A percentile compares a stretch with the other conserved stretches of the same genome.
phyloP scores from a whole-genome alignment of 2,329 filamentous ascomycete species.

The Juglanconis juglandina region DNA sequence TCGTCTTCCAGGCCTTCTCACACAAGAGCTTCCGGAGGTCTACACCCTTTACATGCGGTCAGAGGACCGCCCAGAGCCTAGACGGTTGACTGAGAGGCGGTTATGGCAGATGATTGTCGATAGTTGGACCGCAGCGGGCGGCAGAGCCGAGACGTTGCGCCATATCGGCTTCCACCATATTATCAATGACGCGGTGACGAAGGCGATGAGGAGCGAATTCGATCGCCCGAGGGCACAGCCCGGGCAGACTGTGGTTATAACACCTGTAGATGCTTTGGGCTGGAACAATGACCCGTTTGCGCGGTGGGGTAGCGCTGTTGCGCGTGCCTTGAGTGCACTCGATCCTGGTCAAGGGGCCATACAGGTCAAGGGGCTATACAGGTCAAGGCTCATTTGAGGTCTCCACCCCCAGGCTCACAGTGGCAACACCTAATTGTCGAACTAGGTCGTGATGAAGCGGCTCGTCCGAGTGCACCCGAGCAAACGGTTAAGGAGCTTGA shows the following conservation, averaged over 20 bases:
- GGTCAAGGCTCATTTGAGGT: too few species aligned
- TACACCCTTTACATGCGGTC: too few species aligned
- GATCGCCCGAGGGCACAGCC: not conserved
- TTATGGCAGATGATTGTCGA: not conserved
- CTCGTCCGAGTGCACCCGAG: too few species aligned
- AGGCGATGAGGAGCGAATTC: not conserved
- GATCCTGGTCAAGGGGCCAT: not conserved
- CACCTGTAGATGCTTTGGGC: not conserved
- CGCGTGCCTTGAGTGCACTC: not conserved
- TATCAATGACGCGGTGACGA: not conserved
- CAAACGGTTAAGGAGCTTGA: too few species aligned
- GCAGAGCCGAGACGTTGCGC: not conserved
- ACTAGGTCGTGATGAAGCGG: too few species aligned
- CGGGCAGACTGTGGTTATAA: not conserved
- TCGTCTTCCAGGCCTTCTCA: not conserved
- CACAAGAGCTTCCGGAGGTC: too few species aligned
- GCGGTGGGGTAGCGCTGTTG: not conserved
- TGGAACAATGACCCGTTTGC: not conserved
- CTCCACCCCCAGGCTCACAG: too few species aligned
- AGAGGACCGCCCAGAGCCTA: too few species aligned
- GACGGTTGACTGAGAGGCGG: not conserved
- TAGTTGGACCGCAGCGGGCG: not conserved
- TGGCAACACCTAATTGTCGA: too few species aligned
- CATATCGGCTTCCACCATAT: not conserved
- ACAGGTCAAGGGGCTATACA: too few species aligned